phyloP scores from a whole-genome alignment of 345 rosid genomes.

The Xanthoceras sorbifolium region DNA sequence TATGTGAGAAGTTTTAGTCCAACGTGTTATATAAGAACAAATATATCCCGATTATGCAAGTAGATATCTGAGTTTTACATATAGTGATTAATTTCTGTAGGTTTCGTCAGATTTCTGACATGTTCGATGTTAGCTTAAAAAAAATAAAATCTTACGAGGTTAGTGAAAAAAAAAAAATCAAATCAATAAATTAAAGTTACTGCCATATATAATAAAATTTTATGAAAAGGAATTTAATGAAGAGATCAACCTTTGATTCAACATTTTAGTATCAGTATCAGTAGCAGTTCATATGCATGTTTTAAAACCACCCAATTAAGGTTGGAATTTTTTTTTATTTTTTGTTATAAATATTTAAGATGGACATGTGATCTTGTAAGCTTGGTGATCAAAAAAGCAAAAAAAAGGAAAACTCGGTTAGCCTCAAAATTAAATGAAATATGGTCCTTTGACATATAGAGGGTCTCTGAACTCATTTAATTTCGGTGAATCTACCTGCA shows the following conservation, averaged over 20 bases:
- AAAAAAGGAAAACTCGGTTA: not conserved
- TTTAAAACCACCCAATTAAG: not conserved
- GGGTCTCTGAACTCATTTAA: slow-evolving; percentile 4
- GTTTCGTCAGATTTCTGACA: too few relatives aligned
- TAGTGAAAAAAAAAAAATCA: too few relatives aligned
- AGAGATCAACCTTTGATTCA: not conserved
- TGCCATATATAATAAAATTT: too few relatives aligned
- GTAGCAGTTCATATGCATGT: not conserved
- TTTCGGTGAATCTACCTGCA: slow-evolving; percentile 3
- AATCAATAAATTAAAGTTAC: not conserved
- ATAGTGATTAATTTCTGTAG: too few relatives aligned
- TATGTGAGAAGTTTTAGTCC: too few relatives aligned
- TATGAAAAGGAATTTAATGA: too few relatives aligned
- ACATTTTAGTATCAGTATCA: too few relatives aligned
- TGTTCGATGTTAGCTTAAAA: too few relatives aligned
- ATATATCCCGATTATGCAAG: too few relatives aligned
- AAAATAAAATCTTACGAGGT: too few relatives aligned
- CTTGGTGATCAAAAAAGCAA: not conserved
- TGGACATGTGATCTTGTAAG: slow-evolving; percentile 12
- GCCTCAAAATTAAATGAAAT: slow-evolving; percentile 6
- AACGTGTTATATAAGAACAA: too few relatives aligned
- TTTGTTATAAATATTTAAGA: not conserved
- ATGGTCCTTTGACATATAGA: not conserved
- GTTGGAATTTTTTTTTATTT: not conserved
- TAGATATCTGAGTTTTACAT: too few relatives aligned